Evolutionary conservation across 148 eudicot species (phyloP), one percentile per base, ranked within the genome.

Genomic region (Rhododendron ovatum): DNA sequence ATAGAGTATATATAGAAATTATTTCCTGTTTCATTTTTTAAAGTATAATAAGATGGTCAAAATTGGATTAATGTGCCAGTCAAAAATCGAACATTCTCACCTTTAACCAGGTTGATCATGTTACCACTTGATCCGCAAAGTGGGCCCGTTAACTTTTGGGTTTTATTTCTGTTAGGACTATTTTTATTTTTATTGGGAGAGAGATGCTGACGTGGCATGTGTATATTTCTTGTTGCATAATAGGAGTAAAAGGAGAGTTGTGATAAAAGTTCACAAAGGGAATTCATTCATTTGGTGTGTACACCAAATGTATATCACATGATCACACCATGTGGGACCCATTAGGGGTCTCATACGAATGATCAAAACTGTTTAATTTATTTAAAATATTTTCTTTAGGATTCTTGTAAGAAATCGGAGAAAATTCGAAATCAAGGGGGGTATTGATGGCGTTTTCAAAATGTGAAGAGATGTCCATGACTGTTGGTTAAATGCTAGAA

Each of bases 11-110:
- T 55, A 18, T 15, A 55, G 7, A 41, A 41, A 53, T 53, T 53
- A 13, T 53, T 53, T 14, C 20, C 20, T 14, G 12, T 48, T 51
- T 13, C 13, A 51, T 51, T 51, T 50, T 11, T 53, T 13, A 12
- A 35, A 37, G 39, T 37, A 37, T 2, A 51, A 41, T 41, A 41
- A 41, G 45, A 41, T 41, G 45, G 45, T 41, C 45, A 41, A 41
- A 41, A 41, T 41, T 41, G 45, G 45, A 41, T 41, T 6, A 41
- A 41, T 0, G 45, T 41, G 78, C 43, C 78, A 35, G 78, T 74
- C 78, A 74, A 74, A 74, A 15, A 74, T 74, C 45, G 43, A 74
- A 74, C 78, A 74, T 74, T 35, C 78, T 74, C 78, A 30, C 78
- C 78, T 74, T 74, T 74, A 13, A 15, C 78, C 22, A 12, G 75